phyloP scores from a whole-genome alignment of 805 yeast genomes.

The Alloascoidea hylecoeti region DNA sequence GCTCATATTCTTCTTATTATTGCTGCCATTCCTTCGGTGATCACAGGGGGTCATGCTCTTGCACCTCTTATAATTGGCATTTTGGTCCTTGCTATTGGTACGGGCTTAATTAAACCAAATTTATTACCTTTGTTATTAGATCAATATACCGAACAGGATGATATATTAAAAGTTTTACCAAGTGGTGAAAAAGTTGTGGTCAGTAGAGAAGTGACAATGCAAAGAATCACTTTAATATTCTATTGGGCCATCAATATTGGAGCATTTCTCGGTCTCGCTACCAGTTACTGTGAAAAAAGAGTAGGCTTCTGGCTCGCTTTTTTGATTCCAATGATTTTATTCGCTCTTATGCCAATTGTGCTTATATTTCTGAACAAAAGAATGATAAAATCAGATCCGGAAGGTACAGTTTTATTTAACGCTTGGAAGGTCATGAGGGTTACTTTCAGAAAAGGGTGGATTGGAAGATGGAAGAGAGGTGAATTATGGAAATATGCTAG shows the following conservation, averaged over 20 bases:
- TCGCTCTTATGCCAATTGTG: slow-evolving; percentile 34
- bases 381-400: slow-evolving; percentile 20
- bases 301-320: slow-evolving; percentile 43
- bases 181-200: slow-evolving; percentile 42
- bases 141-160: slow-evolving; percentile 36
- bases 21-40: slow-evolving; percentile 26
- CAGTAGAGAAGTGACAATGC: slow-evolving; percentile 24
- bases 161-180: slow-evolving; percentile 33
- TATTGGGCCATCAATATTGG: slow-evolving; percentile 45
- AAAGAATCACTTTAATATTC: slow-evolving; percentile 26
- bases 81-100: slow-evolving; percentile 20
- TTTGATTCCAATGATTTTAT: slow-evolving; percentile 35
- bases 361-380: slow-evolving; percentile 27
- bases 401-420: slow-evolving; percentile 33
- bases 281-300: slow-evolving; percentile 34
- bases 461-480: slow-evolving; percentile 23
- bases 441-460: slow-evolving; percentile 26
- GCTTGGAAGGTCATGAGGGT: slow-evolving; percentile 25
- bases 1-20: slow-evolving; percentile 33
- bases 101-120: slow-evolving; percentile 42
- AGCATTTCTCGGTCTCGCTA: slow-evolving; percentile 36
- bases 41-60: slow-evolving; percentile 9
- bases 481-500: slow-evolving; percentile 35
- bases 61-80: slow-evolving; percentile 22
- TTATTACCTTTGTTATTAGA: slow-evolving; percentile 21